Evolutionary conservation across 192 early-diverging fungal species (phyloP).

Genomic region (Coemansia sp.): DNA sequence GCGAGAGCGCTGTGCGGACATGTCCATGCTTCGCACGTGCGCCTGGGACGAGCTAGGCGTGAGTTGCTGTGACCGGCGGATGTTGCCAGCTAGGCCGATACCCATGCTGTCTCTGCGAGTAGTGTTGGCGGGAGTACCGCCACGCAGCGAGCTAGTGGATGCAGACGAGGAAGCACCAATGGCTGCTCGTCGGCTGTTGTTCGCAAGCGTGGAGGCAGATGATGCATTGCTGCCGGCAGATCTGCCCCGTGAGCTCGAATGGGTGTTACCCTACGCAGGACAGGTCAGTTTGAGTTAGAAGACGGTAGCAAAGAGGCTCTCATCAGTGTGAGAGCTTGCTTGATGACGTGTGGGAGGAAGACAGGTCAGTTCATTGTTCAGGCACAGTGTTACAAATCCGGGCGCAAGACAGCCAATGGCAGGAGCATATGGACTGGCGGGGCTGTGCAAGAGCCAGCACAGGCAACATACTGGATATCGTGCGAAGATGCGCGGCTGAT

Average conservation of each 20-base stretch:
- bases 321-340: not conserved
- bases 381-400: not conserved
- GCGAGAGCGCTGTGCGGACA: slow-evolving; percentile 22
- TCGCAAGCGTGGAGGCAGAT: not conserved
- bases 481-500: slow-evolving; percentile 1
- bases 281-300: not conserved
- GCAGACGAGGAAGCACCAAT: not conserved
- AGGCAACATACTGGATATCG: not conserved
- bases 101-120: slow-evolving; percentile 26
- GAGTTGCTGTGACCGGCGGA: slow-evolving; percentile 26
- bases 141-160: slow-evolving; percentile 1
- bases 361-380: not conserved
- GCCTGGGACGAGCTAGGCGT: slow-evolving; percentile 17
- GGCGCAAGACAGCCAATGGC: slow-evolving; percentile 2
- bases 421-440: not conserved
- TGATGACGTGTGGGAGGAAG: not conserved
- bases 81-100: slow-evolving; percentile 13
- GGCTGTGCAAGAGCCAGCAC: not conserved
- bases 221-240: slow-evolving; percentile 3
- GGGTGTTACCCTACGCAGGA: slow-evolving; percentile 33
- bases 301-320: no score
- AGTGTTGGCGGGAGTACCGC: slow-evolving; percentile 5
- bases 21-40: slow-evolving; percentile 19
- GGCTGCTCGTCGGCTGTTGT: not conserved
- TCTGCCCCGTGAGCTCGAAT: slow-evolving; percentile 28